Conservation (phyloP, 441 rosid species). For the Gossypium schwendimanii region DNA sequence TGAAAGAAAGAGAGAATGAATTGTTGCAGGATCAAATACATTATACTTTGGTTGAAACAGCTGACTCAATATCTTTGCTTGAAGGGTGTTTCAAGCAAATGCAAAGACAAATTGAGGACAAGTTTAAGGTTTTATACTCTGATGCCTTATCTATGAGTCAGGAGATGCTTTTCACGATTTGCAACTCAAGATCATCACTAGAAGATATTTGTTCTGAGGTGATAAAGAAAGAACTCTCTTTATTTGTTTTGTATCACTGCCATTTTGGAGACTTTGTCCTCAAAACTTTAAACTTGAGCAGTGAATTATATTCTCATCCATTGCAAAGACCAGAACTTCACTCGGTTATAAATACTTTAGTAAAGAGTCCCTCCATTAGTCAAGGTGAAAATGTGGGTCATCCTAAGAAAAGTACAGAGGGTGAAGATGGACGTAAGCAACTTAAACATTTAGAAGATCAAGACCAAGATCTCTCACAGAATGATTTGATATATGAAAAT, state of each 20-base stretch:
- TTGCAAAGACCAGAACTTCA: slow-evolving; percentile 23
- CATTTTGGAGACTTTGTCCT: slow-evolving; percentile 33
- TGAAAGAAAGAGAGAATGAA: slow-evolving; percentile 52
- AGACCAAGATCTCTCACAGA: slow-evolving; percentile 23
- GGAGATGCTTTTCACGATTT: slow-evolving; percentile 33
- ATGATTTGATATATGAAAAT: slow-evolving; percentile 39
- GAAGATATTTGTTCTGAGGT: slow-evolving; percentile 48
- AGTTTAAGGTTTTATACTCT: slow-evolving; percentile 36
- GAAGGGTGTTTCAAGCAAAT: slow-evolving; percentile 52
- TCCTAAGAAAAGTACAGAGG: slow-evolving; percentile 20
- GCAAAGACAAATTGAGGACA: slow-evolving; percentile 54
- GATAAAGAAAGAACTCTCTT: slow-evolving; percentile 51
- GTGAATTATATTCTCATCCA: slow-evolving; percentile 18
- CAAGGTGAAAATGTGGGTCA: slow-evolving; percentile 17
- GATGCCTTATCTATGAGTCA: slow-evolving; percentile 41
- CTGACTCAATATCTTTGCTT: slow-evolving; percentile 47
- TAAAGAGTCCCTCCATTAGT: slow-evolving; percentile 12
- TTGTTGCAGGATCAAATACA: slow-evolving; percentile 37
- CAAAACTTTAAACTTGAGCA: slow-evolving; percentile 28
- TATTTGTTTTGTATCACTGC: slow-evolving; percentile 44
- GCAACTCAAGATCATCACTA: slow-evolving; percentile 41
- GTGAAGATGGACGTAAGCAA: slow-evolving; percentile 22
- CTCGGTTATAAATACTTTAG: slow-evolving; percentile 12
- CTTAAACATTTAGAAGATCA: slow-evolving; percentile 27
- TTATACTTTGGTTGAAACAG: slow-evolving; percentile 36